Percentiles rank a stretch among this genome's conserved stretches.
phyloP scores from a whole-genome alignment of 2,329 filamentous ascomycete genomes.

The Fusarium palustre region DNA sequence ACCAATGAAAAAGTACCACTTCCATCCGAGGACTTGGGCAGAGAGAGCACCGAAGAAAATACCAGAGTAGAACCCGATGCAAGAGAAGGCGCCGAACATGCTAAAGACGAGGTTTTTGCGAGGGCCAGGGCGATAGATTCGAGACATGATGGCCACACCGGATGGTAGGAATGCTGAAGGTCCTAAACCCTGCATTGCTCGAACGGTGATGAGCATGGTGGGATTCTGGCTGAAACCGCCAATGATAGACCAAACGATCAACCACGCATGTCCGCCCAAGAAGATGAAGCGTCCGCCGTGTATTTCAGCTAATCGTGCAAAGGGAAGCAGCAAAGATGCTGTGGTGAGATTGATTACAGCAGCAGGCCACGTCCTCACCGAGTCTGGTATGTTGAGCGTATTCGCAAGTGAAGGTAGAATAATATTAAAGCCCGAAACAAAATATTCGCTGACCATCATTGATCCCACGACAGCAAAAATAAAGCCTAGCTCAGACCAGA shows the following conservation, averaged over 20 bases:
- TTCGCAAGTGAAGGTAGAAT: conserved; percentile 74
- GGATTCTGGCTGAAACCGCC: conserved; percentile 75
- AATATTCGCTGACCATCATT: conserved; percentile 77
- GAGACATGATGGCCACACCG: conserved; percentile 77
- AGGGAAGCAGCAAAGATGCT: conserved; percentile 70
- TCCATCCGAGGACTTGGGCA: conserved; percentile 71
- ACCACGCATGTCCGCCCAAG: conserved; percentile 70
- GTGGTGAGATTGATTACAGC: conserved; percentile 70
- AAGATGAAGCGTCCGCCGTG: conserved; percentile 72
- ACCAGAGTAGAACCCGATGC: conserved; percentile 71
- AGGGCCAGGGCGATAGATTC: conserved; percentile 75
- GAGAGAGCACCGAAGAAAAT: conserved; percentile 75
- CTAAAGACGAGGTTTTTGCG: conserved; percentile 76
- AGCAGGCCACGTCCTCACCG: conserved; percentile 72
- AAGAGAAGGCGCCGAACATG: conserved; percentile 69
- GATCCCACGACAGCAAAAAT: conserved; percentile 71
- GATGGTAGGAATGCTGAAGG: conserved; percentile 76
- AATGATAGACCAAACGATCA: conserved; percentile 74
- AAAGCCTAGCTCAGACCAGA: conserved; percentile 70
- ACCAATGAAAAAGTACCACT: conserved; percentile 79
- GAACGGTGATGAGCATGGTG: conserved; percentile 76
- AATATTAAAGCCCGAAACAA: conserved; percentile 80
- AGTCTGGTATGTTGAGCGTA: conserved; percentile 72
- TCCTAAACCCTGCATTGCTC: conserved; percentile 79
- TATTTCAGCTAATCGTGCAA: conserved; percentile 70